Conservation (phyloP, 2,329 filamentous ascomycete species). For the Trichoderma sp. region DNA sequence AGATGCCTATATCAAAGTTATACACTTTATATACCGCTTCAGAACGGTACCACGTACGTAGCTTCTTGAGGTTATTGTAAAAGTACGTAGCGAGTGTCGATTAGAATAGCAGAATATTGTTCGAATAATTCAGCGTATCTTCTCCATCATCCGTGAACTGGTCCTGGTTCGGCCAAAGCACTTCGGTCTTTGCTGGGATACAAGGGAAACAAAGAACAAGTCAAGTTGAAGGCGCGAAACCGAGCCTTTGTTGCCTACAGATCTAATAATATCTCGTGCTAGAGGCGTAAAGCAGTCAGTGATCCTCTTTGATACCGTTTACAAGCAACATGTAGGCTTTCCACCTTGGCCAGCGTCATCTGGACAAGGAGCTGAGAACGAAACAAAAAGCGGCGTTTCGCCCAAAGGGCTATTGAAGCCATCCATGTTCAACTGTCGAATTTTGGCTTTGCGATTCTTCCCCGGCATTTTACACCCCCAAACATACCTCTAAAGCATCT, state of each 20-base stretch:
- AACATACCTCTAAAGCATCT: background rate
- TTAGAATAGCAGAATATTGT: background rate
- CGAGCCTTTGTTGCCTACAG: background rate
- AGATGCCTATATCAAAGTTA: background rate
- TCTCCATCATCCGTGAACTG: background rate
- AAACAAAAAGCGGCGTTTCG: background rate
- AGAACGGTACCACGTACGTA: background rate
- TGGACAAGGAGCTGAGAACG: no score
- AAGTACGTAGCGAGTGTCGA: fast-evolving
- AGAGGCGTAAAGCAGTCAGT: background rate
- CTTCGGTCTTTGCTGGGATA: background rate
- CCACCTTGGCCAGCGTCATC: background rate
- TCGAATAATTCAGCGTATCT: background rate
- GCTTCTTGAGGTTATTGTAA: background rate
- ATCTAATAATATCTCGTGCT: background rate
- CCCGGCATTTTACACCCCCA: background rate
- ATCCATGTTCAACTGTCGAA: background rate
- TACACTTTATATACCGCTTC: background rate
- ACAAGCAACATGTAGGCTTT: background rate
- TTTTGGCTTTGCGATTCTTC: background rate
- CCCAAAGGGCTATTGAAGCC: background rate
- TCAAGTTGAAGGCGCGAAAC: no score
- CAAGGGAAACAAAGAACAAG: background rate
- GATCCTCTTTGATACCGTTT: background rate
- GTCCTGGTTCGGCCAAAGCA: no score